These are phyloP conservation scores for Leishmania mexicana DNA, from an alignment of 208 protist species.

Conservation along the genomic window DNA sequence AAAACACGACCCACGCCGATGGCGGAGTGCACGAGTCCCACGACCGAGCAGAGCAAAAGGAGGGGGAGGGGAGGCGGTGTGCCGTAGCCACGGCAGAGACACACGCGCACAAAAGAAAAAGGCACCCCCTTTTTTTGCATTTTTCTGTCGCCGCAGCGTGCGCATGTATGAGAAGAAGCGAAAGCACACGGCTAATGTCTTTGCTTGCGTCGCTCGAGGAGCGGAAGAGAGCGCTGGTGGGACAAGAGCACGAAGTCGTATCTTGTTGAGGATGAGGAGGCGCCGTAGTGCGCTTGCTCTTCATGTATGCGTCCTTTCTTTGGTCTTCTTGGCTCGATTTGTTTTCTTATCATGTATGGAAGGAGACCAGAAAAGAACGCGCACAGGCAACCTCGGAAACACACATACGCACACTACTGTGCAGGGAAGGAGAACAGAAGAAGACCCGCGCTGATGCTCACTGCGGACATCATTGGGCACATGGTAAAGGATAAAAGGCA, in stretches of 20 bases:
- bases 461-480: not conserved
- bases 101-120: not conserved
- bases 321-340: not conserved
- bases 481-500: not conserved
- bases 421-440: not conserved
- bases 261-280: not conserved
- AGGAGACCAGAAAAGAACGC: not conserved
- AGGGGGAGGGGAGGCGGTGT: not conserved
- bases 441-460: not conserved
- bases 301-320: not conserved
- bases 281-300: not conserved
- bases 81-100: not conserved
- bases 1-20: not conserved
- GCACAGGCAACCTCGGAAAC: not conserved
- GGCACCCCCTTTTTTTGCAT: not conserved
- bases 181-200: not conserved
- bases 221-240: not conserved
- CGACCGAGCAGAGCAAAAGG: not conserved
- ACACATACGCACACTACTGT: not conserved
- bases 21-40: not conserved
- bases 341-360: not conserved
- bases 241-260: not conserved
- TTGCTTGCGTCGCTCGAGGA: not conserved
- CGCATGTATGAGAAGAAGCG: not conserved
- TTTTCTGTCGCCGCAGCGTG: not conserved